These are phyloP conservation scores for Irpex sp. DNA, from an alignment of 1,284 basidiomycete genomes.

Conservation along the genomic window DNA sequence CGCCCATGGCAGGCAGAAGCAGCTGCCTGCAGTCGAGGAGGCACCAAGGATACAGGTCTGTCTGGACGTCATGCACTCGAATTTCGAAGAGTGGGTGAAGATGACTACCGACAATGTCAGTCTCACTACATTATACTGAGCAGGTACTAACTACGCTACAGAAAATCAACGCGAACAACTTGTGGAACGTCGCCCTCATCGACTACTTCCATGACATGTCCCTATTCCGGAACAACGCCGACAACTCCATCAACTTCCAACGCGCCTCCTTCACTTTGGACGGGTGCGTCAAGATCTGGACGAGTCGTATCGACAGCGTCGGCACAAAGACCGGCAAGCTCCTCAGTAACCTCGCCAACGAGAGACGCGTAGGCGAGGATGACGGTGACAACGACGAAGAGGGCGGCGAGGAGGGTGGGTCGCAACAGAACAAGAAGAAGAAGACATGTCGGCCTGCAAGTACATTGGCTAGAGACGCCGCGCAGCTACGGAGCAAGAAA, in stretches of 20 bases:
- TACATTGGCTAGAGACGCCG: constrained; percentile 81
- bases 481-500: constrained; percentile 88
- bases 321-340: constrained; percentile 97
- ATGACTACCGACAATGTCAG: constrained; percentile 97
- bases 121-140: constrained; percentile 14
- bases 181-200: constrained; percentile 97
- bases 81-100: constrained; percentile 99
- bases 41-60: constrained; percentile 58
- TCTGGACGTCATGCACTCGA: constrained; percentile 81
- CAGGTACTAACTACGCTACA: constrained; percentile 28
- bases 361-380: constrained; percentile 50
- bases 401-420: constrained; percentile 47
- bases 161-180: constrained; percentile 99
- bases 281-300: constrained; percentile 99
- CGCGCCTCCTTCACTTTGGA: constrained; percentile 98
- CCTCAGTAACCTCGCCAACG: constrained; percentile 84
- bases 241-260: constrained; percentile 98
- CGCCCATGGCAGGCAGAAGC: constrained; percentile 48
- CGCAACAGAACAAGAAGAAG: constrained; percentile 53
- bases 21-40: constrained; percentile 58
- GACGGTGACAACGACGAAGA: constrained; percentile 58
- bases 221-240: constrained; percentile 85
- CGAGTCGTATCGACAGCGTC: constrained; percentile 94
- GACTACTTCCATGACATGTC: constrained; percentile 99
- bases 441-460: constrained; percentile 68